Evolutionary conservation across 2,329 filamentous ascomycete species (phyloP).

Genomic region (Coleophoma eucalyptorum): DNA sequence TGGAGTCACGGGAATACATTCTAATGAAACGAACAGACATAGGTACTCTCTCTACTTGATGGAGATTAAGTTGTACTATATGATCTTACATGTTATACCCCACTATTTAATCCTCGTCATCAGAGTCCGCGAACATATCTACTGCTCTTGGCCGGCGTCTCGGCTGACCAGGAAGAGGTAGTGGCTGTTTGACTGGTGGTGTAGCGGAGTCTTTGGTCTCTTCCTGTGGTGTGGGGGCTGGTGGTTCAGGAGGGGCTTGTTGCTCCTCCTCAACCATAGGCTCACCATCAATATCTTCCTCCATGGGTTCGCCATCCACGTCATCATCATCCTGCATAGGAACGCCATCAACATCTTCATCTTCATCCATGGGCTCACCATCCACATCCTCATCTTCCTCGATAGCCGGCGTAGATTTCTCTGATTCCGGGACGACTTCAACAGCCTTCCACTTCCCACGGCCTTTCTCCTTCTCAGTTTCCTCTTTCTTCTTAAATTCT

Average conservation of each 20-base stretch:
- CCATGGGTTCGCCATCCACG: slow-evolving; percentile 38
- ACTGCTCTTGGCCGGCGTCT: slow-evolving; percentile 59
- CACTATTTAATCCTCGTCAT: slow-evolving; percentile 32
- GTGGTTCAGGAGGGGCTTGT: slow-evolving; percentile 19
- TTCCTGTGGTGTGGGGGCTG: slow-evolving; percentile 10
- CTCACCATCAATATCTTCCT: slow-evolving; percentile 44
- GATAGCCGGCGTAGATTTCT: slow-evolving; percentile 36
- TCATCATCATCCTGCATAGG: slow-evolving; percentile 20
- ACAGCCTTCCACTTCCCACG: slow-evolving; percentile 32
- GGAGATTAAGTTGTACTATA: not conserved
- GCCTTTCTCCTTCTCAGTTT: slow-evolving; percentile 24
- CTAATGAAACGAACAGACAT: not conserved
- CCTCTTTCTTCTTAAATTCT: slow-evolving; percentile 24
- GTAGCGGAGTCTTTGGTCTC: slow-evolving; percentile 2
- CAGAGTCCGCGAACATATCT: slow-evolving; percentile 84
- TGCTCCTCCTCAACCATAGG: slow-evolving; percentile 34
- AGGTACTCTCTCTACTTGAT: not conserved
- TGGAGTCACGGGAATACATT: too few species aligned
- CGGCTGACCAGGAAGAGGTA: slow-evolving; percentile 12
- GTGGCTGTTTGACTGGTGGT: not conserved
- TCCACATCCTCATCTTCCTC: slow-evolving; percentile 43
- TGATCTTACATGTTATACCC: too few species aligned
- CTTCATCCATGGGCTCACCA: slow-evolving; percentile 32
- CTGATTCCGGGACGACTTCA: slow-evolving; percentile 28
- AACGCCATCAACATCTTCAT: slow-evolving; percentile 32